A percentile compares a stretch with the other conserved stretches of the same genome.
phyloP scores from a whole-genome alignment of 768 basidiomycete species.

The Hydnum rufescens region DNA sequence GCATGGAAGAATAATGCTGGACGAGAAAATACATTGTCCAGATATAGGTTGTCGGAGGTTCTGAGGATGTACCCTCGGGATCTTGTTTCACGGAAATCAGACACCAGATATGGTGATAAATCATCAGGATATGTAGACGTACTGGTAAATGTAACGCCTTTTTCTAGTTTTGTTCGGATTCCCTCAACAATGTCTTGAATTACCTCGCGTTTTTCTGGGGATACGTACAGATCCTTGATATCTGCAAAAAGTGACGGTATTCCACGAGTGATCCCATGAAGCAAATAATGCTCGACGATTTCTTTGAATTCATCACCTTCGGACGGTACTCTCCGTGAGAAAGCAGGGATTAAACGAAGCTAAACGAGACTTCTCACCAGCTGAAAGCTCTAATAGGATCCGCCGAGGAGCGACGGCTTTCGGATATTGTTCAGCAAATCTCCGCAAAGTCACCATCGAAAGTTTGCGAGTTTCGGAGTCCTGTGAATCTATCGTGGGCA shows the following conservation, averaged over 20 bases:
- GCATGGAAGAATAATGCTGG: constrained; percentile 54
- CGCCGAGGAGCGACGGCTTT: constrained; percentile 52
- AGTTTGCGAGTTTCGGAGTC: neutral
- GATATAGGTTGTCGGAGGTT: constrained; percentile 63
- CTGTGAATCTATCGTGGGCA: neutral
- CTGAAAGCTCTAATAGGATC: constrained; percentile 46
- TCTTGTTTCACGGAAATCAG: neutral
- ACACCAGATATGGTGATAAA: neutral
- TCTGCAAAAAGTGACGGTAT: constrained; percentile 88
- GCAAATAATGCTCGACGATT: constrained; percentile 46
- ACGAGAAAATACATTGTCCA: constrained; percentile 95
- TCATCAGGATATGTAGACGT: constrained; percentile 10
- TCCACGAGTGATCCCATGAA: constrained; percentile 54
- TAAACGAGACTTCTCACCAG: constrained; percentile 20
- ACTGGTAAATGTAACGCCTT: neutral
- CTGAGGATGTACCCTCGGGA: constrained; percentile 14
- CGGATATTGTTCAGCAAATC: constrained; percentile 44
- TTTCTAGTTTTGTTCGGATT: constrained; percentile 1
- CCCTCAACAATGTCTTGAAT: constrained; percentile 52
- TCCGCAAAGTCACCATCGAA: constrained; percentile 23
- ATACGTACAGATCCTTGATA: constrained; percentile 62
- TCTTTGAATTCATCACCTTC: constrained; percentile 50
- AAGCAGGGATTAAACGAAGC: neutral
- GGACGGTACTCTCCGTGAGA: neutral
- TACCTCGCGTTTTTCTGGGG: constrained; percentile 38